Percentiles rank a stretch among this genome's conserved stretches.
These are phyloP conservation scores for Trametes coccinea DNA, from an alignment of 768 basidiomycete species.

Conservation along the genomic window DNA sequence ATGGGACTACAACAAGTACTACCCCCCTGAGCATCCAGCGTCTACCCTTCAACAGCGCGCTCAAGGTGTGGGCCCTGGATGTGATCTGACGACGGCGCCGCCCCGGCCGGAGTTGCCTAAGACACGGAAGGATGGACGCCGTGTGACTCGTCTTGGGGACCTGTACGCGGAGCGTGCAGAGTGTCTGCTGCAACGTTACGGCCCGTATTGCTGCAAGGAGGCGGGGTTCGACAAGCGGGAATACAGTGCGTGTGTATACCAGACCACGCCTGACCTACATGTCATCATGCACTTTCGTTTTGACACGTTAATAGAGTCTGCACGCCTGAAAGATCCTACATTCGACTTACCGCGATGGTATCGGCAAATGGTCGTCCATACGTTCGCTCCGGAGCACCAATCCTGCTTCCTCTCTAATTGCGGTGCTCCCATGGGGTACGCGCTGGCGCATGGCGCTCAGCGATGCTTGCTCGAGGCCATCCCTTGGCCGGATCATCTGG, in stretches of 20 bases:
- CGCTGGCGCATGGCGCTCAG: neutral
- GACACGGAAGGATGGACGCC: neutral
- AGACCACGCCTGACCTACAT: neutral
- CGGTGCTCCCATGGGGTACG: conserved; percentile 1
- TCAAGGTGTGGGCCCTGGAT: too few species aligned
- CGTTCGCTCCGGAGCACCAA: neutral
- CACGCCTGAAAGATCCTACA: neutral
- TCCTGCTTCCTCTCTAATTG: neutral
- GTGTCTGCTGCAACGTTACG: neutral
- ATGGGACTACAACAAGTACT: too few species aligned
- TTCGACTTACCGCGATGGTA: conserved; percentile 11
- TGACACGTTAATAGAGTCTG: conserved; percentile 2
- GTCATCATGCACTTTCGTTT: conserved; percentile 12
- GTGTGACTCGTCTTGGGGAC: neutral
- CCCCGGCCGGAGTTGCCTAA: neutral
- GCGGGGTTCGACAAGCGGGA: neutral
- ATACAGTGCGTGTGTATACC: conserved; percentile 1
- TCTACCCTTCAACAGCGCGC: too few species aligned
- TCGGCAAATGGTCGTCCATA: conserved; percentile 4
- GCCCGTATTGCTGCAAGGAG: conserved; percentile 4
- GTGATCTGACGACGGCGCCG: too few species aligned
- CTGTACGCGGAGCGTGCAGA: conserved; percentile 3
- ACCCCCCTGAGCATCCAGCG: too few species aligned
- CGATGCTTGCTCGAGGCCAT: neutral
- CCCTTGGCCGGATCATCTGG: neutral